Percentiles rank a stretch among this genome's conserved stretches.
phyloP scores from a whole-genome alignment of 2,329 filamentous ascomycete genomes.

The Pseudogymnoascus sp. region DNA sequence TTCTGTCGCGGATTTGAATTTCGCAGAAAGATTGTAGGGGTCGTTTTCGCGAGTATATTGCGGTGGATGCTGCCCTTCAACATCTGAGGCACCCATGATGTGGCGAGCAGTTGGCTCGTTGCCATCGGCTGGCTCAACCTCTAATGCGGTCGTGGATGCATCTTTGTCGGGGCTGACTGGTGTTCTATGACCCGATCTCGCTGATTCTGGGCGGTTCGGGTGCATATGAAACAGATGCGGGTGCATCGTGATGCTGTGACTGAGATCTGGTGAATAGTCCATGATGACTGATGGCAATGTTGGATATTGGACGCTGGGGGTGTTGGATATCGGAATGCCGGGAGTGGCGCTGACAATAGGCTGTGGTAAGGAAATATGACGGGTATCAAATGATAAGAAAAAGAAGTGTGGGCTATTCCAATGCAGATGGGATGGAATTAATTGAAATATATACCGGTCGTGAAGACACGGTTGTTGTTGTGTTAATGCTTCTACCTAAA shows the following conservation, averaged over 20 bases:
- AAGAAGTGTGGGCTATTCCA: not conserved
- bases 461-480: constrained; percentile 8
- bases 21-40: constrained; percentile 70
- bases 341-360: not conserved
- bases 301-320: not conserved
- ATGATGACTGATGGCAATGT: not conserved
- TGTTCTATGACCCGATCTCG: constrained; percentile 21
- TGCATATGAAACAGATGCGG: constrained; percentile 27
- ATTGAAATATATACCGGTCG: not conserved
- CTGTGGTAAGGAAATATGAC: not conserved
- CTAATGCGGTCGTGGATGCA: constrained; percentile 37
- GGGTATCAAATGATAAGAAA: not conserved
- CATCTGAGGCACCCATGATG: constrained; percentile 29
- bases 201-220: constrained; percentile 21
- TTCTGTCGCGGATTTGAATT: constrained; percentile 70
- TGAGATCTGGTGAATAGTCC: constrained; percentile 18
- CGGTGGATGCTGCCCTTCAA: constrained; percentile 33
- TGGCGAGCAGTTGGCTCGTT: constrained; percentile 26
- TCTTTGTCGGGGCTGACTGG: constrained; percentile 25
- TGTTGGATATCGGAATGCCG: not conserved
- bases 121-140: constrained; percentile 25
- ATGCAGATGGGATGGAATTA: not conserved
- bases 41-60: constrained; percentile 52
- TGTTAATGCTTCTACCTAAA: constrained; percentile 5
- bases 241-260: constrained; percentile 27